Evolutionary conservation across 352 stramenopile species (phyloP).

Genomic region (Discostella stelligera): DNA sequence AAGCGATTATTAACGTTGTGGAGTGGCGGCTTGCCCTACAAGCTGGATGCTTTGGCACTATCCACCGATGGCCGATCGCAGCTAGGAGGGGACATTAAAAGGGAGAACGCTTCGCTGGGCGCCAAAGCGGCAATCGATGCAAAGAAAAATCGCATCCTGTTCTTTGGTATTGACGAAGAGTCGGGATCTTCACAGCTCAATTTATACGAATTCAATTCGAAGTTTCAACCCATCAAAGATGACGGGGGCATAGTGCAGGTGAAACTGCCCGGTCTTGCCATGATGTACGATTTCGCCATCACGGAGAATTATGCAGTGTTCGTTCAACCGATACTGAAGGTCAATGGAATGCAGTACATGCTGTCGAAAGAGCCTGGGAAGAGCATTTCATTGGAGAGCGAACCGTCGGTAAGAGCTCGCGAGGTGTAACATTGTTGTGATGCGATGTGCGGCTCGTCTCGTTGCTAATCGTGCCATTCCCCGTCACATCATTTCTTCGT

Average conservation of each 20-base stretch:
- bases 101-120: constrained; percentile 63
- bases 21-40: constrained; percentile 81
- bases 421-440: background rate
- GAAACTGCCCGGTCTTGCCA: constrained; percentile 61
- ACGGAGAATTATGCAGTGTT: constrained; percentile 80
- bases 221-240: constrained; percentile 63
- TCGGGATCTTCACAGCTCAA: constrained; percentile 60
- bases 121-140: constrained; percentile 59
- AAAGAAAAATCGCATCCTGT: constrained; percentile 61
- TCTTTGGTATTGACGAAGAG: constrained; percentile 69
- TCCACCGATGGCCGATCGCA: constrained; percentile 72
- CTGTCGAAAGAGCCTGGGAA: constrained; percentile 69
- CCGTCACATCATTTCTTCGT: background rate
- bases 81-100: constrained; percentile 66
- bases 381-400: constrained; percentile 37
- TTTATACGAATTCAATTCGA: constrained; percentile 81
- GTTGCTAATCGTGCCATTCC: background rate
- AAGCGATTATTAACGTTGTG: constrained; percentile 77
- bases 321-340: constrained; percentile 59
- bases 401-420: constrained; percentile 36
- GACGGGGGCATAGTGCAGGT: constrained; percentile 53
- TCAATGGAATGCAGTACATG: constrained; percentile 76
- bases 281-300: constrained; percentile 75
- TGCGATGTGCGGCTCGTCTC: background rate
- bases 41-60: constrained; percentile 74